A percentile compares a stretch with the other conserved stretches of the same genome.
phyloP scores from a whole-genome alignment of 129 eudicot genomes.

The Glebionis coronaria region DNA sequence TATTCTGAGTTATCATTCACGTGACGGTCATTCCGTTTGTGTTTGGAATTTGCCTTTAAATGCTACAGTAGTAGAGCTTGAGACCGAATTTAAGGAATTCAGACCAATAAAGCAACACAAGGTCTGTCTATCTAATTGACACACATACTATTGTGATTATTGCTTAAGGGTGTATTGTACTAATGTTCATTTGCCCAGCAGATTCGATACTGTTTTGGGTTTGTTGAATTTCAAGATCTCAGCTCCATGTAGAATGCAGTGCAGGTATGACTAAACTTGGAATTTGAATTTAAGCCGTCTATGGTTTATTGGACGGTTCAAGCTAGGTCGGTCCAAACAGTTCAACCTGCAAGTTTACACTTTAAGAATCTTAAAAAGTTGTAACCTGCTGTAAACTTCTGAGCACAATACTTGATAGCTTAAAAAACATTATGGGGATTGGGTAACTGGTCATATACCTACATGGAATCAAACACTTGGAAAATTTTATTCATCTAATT shows the following conservation, averaged over 20 bases:
- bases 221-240: constrained; percentile 57
- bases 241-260: constrained; percentile 76
- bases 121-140: constrained; percentile 53
- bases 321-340: not conserved
- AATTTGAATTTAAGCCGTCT: not conserved
- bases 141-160: constrained; percentile 5
- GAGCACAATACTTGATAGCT: no score
- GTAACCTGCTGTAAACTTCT: not conserved
- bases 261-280: constrained; percentile 44
- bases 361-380: not conserved
- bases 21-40: constrained; percentile 68
- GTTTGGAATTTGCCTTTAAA: constrained; percentile 63
- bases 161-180: constrained; percentile 14
- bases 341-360: not conserved
- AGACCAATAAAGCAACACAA: constrained; percentile 73
- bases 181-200: constrained; percentile 29
- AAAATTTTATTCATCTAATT: no score
- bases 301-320: no score
- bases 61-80: constrained; percentile 60
- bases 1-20: constrained; percentile 25
- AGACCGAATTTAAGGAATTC: constrained; percentile 63
- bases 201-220: constrained; percentile 51
- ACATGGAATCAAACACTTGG: no score
- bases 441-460: no score
- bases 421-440: no score